A percentile compares a stretch with the other conserved stretches of the same genome.
Conservation (phyloP, 805 yeast species). For the Kregervanrija pseudodelftensis region DNA sequence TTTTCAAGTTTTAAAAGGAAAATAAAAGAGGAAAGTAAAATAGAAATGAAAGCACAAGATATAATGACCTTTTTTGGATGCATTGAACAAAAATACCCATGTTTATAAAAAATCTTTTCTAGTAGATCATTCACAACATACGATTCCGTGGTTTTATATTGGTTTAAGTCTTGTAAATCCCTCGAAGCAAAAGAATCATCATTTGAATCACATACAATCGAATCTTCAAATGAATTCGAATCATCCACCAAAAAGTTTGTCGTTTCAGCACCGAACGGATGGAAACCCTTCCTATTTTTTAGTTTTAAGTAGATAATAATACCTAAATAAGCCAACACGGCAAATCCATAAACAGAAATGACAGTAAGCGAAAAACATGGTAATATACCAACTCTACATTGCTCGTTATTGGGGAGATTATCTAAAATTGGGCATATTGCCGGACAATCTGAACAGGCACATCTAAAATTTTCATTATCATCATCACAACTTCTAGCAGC, state of each 20-base stretch:
- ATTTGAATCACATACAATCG: neutral
- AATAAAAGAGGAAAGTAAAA: conserved; percentile 46
- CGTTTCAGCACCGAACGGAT: no score
- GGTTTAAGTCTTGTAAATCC: no score
- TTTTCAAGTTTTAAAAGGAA: conserved; percentile 54
- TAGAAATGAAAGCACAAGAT: conserved; percentile 33
- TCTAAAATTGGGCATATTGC: conserved; percentile 68
- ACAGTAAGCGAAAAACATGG: conserved; percentile 72
- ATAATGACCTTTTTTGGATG: conserved; percentile 51
- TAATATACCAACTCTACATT: conserved; percentile 44
- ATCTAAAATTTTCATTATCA: conserved; percentile 45
- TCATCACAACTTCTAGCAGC: conserved; percentile 49
- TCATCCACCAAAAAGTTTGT: neutral
- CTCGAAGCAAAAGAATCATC: conserved; percentile 7
- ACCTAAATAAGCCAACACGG: conserved; percentile 2
- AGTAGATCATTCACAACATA: conserved; percentile 43
- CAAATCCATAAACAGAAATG: conserved; percentile 38
- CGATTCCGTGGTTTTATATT: conserved; percentile 23
- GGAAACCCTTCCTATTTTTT: no score
- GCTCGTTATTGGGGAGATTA: conserved; percentile 29
- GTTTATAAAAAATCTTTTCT: conserved; percentile 38
- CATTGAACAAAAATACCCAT: conserved; percentile 55
- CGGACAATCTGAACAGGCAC: conserved; percentile 90
- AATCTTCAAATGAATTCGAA: conserved; percentile 9
- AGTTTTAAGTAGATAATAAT: no score